Evolutionary conservation across 2,329 filamentous ascomycete genomes (phyloP).

Genomic region (Chrysosphaeria jannelii): DNA sequence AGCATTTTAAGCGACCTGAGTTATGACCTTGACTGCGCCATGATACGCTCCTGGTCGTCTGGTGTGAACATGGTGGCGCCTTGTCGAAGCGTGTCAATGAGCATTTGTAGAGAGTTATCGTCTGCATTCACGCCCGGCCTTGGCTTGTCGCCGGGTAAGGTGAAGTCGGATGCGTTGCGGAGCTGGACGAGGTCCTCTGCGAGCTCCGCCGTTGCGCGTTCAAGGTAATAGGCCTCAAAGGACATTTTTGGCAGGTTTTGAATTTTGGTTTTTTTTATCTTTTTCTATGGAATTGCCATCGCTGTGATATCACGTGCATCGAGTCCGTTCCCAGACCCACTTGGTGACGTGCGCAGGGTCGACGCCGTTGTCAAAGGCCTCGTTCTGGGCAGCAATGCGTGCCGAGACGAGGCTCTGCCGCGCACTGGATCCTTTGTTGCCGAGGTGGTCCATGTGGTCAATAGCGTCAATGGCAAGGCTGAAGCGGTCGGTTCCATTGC

Average conservation of each 20-base stretch:
- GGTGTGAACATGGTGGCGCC: constrained; percentile 28
- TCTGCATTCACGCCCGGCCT: constrained; percentile 12
- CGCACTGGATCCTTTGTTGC: constrained; percentile 29
- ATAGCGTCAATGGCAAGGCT: constrained; percentile 50
- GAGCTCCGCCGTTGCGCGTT: constrained; percentile 37
- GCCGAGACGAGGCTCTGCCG: constrained; percentile 32
- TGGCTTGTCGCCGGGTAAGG: constrained; percentile 10
- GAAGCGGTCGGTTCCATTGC: constrained; percentile 50
- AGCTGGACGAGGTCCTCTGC: constrained; percentile 45
- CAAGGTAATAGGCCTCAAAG: constrained; percentile 29
- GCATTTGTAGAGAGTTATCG: constrained; percentile 13
- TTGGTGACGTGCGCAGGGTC: constrained; percentile 34
- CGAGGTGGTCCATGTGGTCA: constrained; percentile 29
- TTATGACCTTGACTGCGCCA: constrained; percentile 2
- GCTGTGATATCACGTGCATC: constrained; percentile 12
- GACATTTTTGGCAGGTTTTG: background rate
- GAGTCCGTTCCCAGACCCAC: constrained; percentile 47
- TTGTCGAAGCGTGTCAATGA: constrained; percentile 38
- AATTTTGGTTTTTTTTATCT: too few species aligned
- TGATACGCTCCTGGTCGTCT: constrained; percentile 12
- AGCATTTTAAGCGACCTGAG: background rate
- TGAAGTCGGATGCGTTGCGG: constrained; percentile 39
- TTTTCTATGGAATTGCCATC: constrained; percentile 1
- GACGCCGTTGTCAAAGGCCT: constrained; percentile 38
- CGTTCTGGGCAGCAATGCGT: constrained; percentile 30